These are phyloP conservation scores for Monosporascus cannonballus DNA, from an alignment of 2,329 filamentous ascomycete species.

Conservation along the genomic window DNA sequence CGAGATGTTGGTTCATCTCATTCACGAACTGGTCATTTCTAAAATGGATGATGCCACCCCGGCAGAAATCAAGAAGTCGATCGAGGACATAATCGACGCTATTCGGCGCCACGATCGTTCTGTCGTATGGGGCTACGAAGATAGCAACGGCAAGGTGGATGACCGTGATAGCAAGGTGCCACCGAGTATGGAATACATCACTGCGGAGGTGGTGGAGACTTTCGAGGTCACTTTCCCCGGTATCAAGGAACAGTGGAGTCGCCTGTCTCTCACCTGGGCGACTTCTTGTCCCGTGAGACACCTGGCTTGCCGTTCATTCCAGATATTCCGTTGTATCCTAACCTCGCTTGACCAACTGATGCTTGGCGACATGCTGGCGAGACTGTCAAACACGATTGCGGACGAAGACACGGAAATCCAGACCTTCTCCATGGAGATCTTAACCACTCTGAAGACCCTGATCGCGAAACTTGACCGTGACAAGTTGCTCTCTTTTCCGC, in stretches of 20 bases:
- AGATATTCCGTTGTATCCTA: conserved; percentile 91
- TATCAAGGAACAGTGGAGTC: conserved; percentile 87
- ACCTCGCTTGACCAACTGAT: conserved; percentile 87
- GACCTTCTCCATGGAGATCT: conserved; percentile 95
- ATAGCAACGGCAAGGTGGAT: conserved; percentile 74
- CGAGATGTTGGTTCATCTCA: conserved; percentile 96
- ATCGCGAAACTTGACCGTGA: conserved; percentile 77
- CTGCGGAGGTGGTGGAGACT: conserved; percentile 73
- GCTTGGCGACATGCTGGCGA: conserved; percentile 93
- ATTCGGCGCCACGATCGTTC: conserved; percentile 78
- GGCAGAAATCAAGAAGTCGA: conserved; percentile 58
- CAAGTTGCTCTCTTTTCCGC: conserved; percentile 82
- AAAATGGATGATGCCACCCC: conserved; percentile 65
- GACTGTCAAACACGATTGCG: conserved; percentile 93
- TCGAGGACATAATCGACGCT: conserved; percentile 82
- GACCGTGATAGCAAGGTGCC: conserved; percentile 76
- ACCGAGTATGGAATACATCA: conserved; percentile 78
- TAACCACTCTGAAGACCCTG: conserved; percentile 88
- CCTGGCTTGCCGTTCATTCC: conserved; percentile 92
- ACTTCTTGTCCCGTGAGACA: conserved; percentile 94
- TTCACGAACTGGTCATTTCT: conserved; percentile 87
- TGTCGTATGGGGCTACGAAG: conserved; percentile 92
- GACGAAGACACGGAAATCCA: conserved; percentile 93
- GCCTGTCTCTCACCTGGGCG: conserved; percentile 87
- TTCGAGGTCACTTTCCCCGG: conserved; percentile 80